Base-by-base conservation (phyloP, 176 grass and related monocot genomes). In the Hordeum marinum region DNA sequence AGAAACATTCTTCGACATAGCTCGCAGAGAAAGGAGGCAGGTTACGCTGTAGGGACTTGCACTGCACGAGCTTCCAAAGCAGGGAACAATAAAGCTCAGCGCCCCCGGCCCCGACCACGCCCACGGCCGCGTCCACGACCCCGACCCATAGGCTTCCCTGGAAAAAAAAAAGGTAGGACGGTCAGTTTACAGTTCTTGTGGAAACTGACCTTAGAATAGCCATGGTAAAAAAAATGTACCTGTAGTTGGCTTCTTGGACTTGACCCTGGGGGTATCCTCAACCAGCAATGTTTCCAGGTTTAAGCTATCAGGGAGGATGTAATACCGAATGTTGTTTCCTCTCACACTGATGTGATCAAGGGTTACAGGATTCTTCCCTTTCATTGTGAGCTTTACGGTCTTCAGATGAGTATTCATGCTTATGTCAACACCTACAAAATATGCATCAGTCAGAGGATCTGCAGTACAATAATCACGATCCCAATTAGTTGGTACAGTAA, bases 371-470 rank as follows among this genome's bases (percentile, higher is more conserved):
- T 97, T 94, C 77, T 94, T 97, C 74, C 94, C 94, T 89, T 92
- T 97, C 80, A 97, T 18, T 39, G 94, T 97, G 40, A 97, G 88
- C 88, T 97, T 94, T 61, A 97, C 94, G 12, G 89, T 94, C 66
- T 97, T 97, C 60, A 97, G 55, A 78, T 94, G 94, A 62, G 94
- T 97, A 78, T 94, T 97, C 94, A 97, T 97, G 79, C 94, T 97
- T 63, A 97, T 94, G 87, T 97, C 94, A 60, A 94, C 94, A 75
- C 94, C 92, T 97, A 72, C 14, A 84, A 80, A 77, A 66, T 26
- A 26, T 60, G 11, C 9, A 79, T 15, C 27, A 20, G 68, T 90
- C 45, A 91, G 59, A 88, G 6, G 71, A 39, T 66, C 17, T 12
- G 17, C 0, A 7, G 29, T 31, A 68, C 18, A 82, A 5, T 69